Evolutionary conservation across 768 basidiomycete genomes (phyloP).

Genomic region (Coprinopsis marcescibilis): DNA sequence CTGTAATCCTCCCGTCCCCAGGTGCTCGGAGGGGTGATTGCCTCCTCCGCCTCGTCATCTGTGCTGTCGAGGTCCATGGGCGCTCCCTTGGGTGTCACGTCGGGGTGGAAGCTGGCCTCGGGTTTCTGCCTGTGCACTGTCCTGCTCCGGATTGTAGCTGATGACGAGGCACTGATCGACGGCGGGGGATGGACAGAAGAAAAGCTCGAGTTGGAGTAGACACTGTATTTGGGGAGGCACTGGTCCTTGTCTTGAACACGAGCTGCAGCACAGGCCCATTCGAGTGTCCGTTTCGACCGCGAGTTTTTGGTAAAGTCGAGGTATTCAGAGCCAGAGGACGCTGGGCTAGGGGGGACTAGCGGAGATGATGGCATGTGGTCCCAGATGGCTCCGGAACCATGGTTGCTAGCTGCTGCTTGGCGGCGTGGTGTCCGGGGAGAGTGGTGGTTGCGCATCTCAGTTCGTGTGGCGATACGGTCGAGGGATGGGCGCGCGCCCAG

Average conservation of each 20-base stretch:
- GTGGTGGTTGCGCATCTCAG: slow-evolving; percentile 35
- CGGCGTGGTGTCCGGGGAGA: slow-evolving; percentile 32
- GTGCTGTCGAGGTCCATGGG: slow-evolving; percentile 38
- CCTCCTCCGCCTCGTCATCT: slow-evolving; percentile 62
- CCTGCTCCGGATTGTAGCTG: slow-evolving; percentile 9
- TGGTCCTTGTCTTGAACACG: slow-evolving; percentile 42
- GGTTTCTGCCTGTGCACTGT: slow-evolving; percentile 10
- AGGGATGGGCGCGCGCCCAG: slow-evolving; percentile 39
- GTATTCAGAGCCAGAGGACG: slow-evolving; percentile 38
- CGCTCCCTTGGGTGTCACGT: slow-evolving; percentile 11
- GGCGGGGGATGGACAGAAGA: slow-evolving; percentile 4
- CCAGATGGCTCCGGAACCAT: slow-evolving; percentile 31
- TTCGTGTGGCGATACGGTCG: slow-evolving; percentile 54
- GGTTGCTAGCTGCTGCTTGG: slow-evolving; percentile 30
- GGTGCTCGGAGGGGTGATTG: slow-evolving; percentile 57
- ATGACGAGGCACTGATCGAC: slow-evolving; percentile 7
- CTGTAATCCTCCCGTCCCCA: slow-evolving; percentile 35
- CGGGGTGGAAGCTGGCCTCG: slow-evolving; percentile 6
- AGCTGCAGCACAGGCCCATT: slow-evolving; percentile 71
- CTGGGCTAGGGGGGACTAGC: slow-evolving; percentile 47
- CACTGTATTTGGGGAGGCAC: slow-evolving; percentile 9
- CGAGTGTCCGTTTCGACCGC: slow-evolving; percentile 49
- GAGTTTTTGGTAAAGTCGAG: slow-evolving; percentile 44
- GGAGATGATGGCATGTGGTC: slow-evolving; percentile 64
- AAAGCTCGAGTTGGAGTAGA: slow-evolving; percentile 6